These are phyloP conservation scores for Fraxinus paxiana DNA, from an alignment of 305 asterid genomes.

Conservation along the genomic window DNA sequence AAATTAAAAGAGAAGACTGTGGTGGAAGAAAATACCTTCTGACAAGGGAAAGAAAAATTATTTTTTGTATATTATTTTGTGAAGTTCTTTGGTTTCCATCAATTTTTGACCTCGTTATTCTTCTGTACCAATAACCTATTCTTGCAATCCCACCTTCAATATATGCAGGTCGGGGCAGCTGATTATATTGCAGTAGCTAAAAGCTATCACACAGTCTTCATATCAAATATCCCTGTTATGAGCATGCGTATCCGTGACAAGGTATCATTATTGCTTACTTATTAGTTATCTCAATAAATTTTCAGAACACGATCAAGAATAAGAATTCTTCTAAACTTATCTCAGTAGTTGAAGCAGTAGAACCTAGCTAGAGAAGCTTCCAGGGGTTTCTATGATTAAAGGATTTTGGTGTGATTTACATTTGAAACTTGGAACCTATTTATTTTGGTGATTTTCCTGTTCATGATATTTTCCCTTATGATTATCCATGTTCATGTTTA, in stretches of 20 bases:
- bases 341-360: neutral
- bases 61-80: neutral
- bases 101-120: slow-evolving; percentile 11
- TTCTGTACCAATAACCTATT: neutral
- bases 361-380: neutral
- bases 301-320: neutral
- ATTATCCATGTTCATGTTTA: neutral
- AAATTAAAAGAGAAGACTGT: neutral
- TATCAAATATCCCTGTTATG: slow-evolving; percentile 82
- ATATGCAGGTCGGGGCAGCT: slow-evolving; percentile 87
- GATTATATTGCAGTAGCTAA: slow-evolving; percentile 89
- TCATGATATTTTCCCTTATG: neutral
- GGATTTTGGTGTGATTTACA: neutral
- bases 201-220: slow-evolving; percentile 79
- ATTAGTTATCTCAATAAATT: neutral
- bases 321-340: neutral
- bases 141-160: slow-evolving; percentile 24
- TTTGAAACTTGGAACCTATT: neutral
- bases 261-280: slow-evolving; percentile 38
- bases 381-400: neutral
- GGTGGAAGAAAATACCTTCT: neutral
- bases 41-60: neutral
- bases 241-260: slow-evolving; percentile 97
- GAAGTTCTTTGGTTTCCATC: neutral
- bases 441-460: neutral